These are phyloP conservation scores for Russula sp. DNA, from an alignment of 768 basidiomycete genomes.

Conservation along the genomic window DNA sequence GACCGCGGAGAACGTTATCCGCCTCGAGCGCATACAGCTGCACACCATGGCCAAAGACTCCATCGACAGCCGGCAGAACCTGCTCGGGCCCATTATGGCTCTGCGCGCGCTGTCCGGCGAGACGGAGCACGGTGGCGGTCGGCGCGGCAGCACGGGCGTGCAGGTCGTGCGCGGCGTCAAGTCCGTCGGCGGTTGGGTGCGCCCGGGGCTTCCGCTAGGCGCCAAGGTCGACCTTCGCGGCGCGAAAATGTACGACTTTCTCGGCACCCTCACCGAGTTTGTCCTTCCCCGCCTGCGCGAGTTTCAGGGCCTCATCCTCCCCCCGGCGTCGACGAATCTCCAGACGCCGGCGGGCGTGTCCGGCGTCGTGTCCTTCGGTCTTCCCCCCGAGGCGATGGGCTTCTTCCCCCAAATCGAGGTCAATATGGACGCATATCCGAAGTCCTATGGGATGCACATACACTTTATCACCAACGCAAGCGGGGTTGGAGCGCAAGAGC, in stretches of 20 bases:
- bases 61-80: slow-evolving; percentile 55
- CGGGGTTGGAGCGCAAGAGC: slow-evolving; percentile 86
- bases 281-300: slow-evolving; percentile 92
- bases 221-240: slow-evolving; percentile 89
- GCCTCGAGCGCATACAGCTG: slow-evolving; percentile 76
- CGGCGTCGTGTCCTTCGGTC: slow-evolving; percentile 85
- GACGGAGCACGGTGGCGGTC: slow-evolving; percentile 63
- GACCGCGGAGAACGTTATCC: slow-evolving; percentile 60
- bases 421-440: slow-evolving; percentile 85
- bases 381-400: slow-evolving; percentile 75
- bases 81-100: slow-evolving; percentile 83
- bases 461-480: slow-evolving; percentile 86
- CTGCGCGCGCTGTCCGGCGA: slow-evolving; percentile 84
- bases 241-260: slow-evolving; percentile 91
- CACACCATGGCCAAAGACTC: slow-evolving; percentile 85
- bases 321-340: slow-evolving; percentile 60
- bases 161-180: slow-evolving; percentile 65
- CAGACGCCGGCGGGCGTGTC: slow-evolving; percentile 71
- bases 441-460: slow-evolving; percentile 84
- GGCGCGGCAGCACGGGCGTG: slow-evolving; percentile 64
- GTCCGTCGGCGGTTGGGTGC: slow-evolving; percentile 74
- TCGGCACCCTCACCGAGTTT: slow-evolving; percentile 82
- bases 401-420: slow-evolving; percentile 96
- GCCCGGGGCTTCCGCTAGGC: slow-evolving; percentile 74
- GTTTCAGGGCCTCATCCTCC: slow-evolving; percentile 76